Evolutionary conservation across 2,329 filamentous ascomycete species (phyloP), one percentile per base, ranked within the genome.

Genomic region (Raffaelea arxii): DNA sequence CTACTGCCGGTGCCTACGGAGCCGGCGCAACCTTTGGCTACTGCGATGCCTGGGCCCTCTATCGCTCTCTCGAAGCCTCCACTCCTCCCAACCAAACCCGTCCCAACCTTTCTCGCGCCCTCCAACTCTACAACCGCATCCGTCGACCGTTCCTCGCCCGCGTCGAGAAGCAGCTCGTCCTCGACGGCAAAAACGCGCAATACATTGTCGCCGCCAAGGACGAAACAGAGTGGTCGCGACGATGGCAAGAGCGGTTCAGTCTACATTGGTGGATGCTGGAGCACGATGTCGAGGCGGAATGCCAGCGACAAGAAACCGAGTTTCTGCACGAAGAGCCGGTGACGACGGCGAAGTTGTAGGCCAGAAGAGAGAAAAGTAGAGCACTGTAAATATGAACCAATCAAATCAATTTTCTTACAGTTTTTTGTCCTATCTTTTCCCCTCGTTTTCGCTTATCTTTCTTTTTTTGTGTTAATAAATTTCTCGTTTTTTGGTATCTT

Each of bases 1-100:
- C 46, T 14, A 48, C 46, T 6, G 46, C 46, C 12, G 46, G 46
- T 6, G 46, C 41, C n/a, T 43, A 44, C 36, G 46, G 46, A 3
- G 41, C 23, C 3, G 46, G 41, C 19, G 32, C 32, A n/a, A 32
- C 46, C 14, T 44, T 48, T 39, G 46, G 32, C 35, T 48, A 43
- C 25, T 42, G 46, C n/a, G 41, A 48, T 21, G 46, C 41, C 23
- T 41, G 46, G 36, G 46, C 46, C 9, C 19, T 48, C 19, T 48
- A 48, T 18, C 32, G 32, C 32, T 44, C 46, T 38, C 41, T 35
- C 41, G 24, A 35, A 24, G 25, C 25, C 32, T 36, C 32, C 5
- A 36, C 32, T 7, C 32, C 14, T 12, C 32, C 7, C 16, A 16
- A 16, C 32, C 16, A 12, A 18, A 16, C 32, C 5, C 7, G 14